Conservation (phyloP, 78 protist species). For the Dictyostelium capitatum region DNA sequence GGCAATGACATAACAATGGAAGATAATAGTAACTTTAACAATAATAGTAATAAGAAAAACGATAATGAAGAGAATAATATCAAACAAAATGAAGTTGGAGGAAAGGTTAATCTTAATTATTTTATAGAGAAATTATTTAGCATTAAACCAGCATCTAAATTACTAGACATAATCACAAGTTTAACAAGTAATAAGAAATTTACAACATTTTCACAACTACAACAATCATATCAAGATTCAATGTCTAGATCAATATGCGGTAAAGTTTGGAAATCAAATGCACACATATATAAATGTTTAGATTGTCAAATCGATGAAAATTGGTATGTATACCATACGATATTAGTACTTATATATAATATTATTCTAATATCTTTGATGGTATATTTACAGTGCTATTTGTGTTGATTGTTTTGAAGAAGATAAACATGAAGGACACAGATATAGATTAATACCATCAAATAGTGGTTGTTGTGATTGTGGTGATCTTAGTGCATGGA, state of each 20-base stretch:
- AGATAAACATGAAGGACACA: conserved; percentile 39
- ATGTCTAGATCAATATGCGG: conserved; percentile 6
- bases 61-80: no score
- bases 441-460: conserved; percentile 17
- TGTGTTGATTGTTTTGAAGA: conserved; percentile 51
- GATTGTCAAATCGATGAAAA: conserved; percentile 63
- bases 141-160: neutral
- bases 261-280: conserved; percentile 47
- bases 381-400: conserved; percentile 43
- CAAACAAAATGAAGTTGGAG: neutral
- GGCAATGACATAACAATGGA: no score
- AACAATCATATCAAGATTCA: neutral
- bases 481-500: conserved; percentile 70
- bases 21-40: no score
- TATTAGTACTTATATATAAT: neutral
- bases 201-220: neutral
- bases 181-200: neutral
- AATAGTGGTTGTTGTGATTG: conserved; percentile 55
- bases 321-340: conserved; percentile 21
- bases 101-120: no score
- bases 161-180: neutral
- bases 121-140: no score
- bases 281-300: conserved; percentile 39
- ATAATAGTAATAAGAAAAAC: no score
- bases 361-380: neutral